Conservation (phyloP, 1,284 basidiomycete species). For the Apiotrichum porosum region DNA sequence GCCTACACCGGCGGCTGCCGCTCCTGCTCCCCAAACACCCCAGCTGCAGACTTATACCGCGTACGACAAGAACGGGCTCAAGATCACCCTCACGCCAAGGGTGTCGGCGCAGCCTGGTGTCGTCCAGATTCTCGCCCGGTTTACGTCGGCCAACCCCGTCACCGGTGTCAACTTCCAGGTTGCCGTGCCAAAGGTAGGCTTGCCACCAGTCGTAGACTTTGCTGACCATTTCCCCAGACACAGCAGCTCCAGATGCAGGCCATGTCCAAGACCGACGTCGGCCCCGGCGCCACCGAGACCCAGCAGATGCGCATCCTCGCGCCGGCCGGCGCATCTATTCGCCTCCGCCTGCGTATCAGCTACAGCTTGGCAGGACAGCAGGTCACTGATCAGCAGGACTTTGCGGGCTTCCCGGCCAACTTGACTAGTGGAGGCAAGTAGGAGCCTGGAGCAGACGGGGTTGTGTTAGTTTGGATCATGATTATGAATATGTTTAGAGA, state of each 20-base stretch:
- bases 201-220: too few relatives aligned
- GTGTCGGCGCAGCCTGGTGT: conserved; percentile 75
- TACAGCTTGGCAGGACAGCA: conserved; percentile 64
- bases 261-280: conserved; percentile 80
- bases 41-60: conserved; percentile 71
- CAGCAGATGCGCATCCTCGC: conserved; percentile 92
- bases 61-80: conserved; percentile 85
- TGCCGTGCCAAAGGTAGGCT: conserved; percentile 85
- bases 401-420: conserved; percentile 77
- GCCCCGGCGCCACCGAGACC: conserved; percentile 76
- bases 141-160: conserved; percentile 64
- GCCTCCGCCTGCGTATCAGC: conserved; percentile 78
- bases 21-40: conserved; percentile 44
- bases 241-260: conserved; percentile 98
- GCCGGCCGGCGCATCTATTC: conserved; percentile 72
- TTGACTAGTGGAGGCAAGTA: conserved; percentile 56
- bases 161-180: conserved; percentile 86
- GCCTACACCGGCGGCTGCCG: background rate
- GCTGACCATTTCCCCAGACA: conserved; percentile 59
- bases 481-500: too few relatives aligned
- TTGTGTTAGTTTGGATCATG: too few relatives aligned
- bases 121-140: conserved; percentile 83
- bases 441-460: background rate
- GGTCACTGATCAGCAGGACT: conserved; percentile 91
- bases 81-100: conserved; percentile 83